These are phyloP conservation scores for Clarireedia paspali DNA, from an alignment of 2,329 filamentous ascomycete species.

Conservation along the genomic window DNA sequence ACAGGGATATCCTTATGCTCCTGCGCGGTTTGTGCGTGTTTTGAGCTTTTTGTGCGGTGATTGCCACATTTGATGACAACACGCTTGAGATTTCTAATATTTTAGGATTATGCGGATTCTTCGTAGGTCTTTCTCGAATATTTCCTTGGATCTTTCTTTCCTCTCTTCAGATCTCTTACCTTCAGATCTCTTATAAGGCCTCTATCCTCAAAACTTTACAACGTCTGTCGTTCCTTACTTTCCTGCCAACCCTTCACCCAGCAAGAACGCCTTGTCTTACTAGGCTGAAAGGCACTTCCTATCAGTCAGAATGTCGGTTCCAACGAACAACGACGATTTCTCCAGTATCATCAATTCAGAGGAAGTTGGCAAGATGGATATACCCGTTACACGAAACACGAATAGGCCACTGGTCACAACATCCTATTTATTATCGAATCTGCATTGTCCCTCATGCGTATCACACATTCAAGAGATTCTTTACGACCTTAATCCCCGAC, in stretches of 20 bases:
- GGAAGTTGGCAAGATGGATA: conserved; percentile 1
- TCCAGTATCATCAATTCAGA: neutral
- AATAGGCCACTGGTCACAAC: conserved; percentile 14
- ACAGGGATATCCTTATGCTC: neutral
- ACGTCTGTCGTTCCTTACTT: too few species aligned
- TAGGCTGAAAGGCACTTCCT: neutral
- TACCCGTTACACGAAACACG: neutral
- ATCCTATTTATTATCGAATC: conserved; percentile 57
- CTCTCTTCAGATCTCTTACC: neutral
- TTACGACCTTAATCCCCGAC: conserved; percentile 38
- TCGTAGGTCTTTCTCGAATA: neutral
- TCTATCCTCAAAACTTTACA: too few species aligned
- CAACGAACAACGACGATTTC: neutral
- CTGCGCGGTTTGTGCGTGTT: neutral
- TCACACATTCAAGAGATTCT: conserved; percentile 55
- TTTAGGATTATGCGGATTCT: neutral
- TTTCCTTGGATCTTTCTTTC: neutral
- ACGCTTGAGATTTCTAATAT: neutral
- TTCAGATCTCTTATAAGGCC: neutral
- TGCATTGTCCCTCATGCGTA: conserved; percentile 74
- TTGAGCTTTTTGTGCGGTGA: neutral
- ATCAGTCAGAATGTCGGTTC: neutral
- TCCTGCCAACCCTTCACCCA: too few species aligned
- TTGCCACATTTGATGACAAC: neutral
- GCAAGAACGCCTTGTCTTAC: neutral